phyloP scores from a whole-genome alignment of 75 land plant species.

The Cunninghamia lanceolata region DNA sequence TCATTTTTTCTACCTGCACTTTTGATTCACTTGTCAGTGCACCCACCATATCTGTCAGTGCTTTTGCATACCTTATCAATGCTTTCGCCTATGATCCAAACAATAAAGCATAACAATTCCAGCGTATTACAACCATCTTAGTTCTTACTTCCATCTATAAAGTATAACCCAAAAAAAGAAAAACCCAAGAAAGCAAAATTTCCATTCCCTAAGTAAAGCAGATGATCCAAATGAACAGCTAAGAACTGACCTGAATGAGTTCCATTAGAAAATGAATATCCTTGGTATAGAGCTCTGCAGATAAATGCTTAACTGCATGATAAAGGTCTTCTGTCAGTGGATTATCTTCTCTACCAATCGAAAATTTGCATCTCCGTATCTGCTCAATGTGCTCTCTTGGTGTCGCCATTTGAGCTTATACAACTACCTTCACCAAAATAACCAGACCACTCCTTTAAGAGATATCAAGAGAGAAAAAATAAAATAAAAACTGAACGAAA shows the following conservation, averaged over 20 bases:
- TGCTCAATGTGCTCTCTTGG: slow-evolving; percentile 32
- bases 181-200: too few species aligned
- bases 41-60: too few species aligned
- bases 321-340: slow-evolving; percentile 38
- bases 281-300: slow-evolving; percentile 56
- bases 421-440: too few species aligned
- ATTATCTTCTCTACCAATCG: slow-evolving; percentile 27
- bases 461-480: too few species aligned
- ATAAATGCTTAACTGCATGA: slow-evolving; percentile 40
- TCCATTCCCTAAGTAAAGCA: neutral
- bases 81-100: too few species aligned
- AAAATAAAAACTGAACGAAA: too few species aligned
- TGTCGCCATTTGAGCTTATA: neutral
- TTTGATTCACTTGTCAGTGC: too few species aligned
- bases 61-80: too few species aligned
- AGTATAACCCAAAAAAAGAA: neutral
- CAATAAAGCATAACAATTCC: too few species aligned
- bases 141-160: too few species aligned
- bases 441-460: too few species aligned
- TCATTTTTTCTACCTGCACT: too few species aligned
- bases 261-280: slow-evolving; percentile 66
- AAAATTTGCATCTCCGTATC: slow-evolving; percentile 41
- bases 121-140: neutral
- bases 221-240: neutral
- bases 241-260: slow-evolving; percentile 44